A percentile compares a stretch with the other conserved stretches of the same genome.
Evolutionary conservation across 331 rosid species (phyloP).

Genomic region (Acacia pycnantha): DNA sequence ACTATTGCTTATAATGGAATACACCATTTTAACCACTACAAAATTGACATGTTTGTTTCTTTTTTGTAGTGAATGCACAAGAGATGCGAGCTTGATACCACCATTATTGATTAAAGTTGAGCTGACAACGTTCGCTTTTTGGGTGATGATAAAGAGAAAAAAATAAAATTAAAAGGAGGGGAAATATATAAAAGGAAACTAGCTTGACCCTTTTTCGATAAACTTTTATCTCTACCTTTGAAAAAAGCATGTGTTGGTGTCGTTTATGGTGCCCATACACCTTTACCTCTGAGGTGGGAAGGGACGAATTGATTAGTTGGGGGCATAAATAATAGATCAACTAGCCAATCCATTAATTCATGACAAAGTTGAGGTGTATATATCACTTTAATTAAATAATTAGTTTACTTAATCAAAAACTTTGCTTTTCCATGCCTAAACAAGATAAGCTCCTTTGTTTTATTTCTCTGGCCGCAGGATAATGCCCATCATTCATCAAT

Average conservation of each 20-base stretch:
- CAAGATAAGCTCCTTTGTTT: slow-evolving; percentile 28
- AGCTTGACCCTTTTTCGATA: slow-evolving; percentile 22
- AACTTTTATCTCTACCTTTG: slow-evolving; percentile 41
- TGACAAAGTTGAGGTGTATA: slow-evolving; percentile 26
- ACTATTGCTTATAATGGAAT: too few relatives aligned
- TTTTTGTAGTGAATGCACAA: background rate
- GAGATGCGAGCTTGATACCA: slow-evolving; percentile 18
- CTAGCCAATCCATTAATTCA: slow-evolving; percentile 15
- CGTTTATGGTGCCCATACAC: slow-evolving; percentile 35
- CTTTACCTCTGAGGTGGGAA: slow-evolving; percentile 35
- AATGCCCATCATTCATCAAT: background rate
- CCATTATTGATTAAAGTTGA: slow-evolving; percentile 36
- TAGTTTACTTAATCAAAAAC: slow-evolving; percentile 16
- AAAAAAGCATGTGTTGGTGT: background rate
- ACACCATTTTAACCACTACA: too few relatives aligned
- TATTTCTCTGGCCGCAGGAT: background rate
- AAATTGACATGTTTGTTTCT: too few relatives aligned
- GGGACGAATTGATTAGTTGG: slow-evolving; percentile 2
- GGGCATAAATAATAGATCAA: slow-evolving; percentile 4
- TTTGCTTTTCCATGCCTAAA: slow-evolving; percentile 25
- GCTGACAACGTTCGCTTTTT: slow-evolving; percentile 22
- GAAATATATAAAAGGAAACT: slow-evolving; percentile 15
- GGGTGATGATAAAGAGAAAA: slow-evolving; percentile 29
- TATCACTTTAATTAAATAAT: slow-evolving; percentile 26
- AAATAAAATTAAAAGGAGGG: background rate